phyloP scores from a whole-genome alignment of 108 stramenopile genomes.

The Asterionellopsis glacialis region DNA sequence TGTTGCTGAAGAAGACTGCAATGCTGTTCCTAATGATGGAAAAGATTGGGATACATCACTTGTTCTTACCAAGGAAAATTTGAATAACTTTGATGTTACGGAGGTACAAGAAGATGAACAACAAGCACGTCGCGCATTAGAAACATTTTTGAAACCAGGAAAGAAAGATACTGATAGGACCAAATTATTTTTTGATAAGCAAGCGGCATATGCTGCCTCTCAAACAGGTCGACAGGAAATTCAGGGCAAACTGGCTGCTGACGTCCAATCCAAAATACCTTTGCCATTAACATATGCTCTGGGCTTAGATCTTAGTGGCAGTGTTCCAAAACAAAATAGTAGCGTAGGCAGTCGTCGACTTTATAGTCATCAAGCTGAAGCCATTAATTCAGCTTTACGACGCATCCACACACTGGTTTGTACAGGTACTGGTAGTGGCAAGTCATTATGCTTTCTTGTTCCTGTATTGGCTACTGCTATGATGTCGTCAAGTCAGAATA shows the following conservation, averaged over 20 bases:
- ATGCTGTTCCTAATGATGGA: neutral
- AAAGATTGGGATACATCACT: neutral
- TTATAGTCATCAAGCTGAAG: slow-evolving; percentile 81
- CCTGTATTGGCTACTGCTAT: slow-evolving; percentile 72
- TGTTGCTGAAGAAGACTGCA: slow-evolving; percentile 7
- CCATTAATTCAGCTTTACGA: slow-evolving; percentile 61
- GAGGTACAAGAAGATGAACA: neutral
- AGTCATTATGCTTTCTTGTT: slow-evolving; percentile 77
- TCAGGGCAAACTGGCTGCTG: slow-evolving; percentile 23
- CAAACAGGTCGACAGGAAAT: slow-evolving; percentile 46
- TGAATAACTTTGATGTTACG: neutral
- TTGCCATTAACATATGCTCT: slow-evolving; percentile 13
- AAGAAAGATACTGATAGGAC: too few relatives aligned
- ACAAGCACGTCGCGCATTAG: neutral
- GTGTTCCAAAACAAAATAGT: neutral
- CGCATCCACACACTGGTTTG: slow-evolving; percentile 70
- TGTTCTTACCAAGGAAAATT: neutral
- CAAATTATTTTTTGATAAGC: slow-evolving; percentile 5
- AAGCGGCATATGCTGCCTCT: slow-evolving; percentile 64
- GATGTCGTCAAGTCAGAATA: slow-evolving; percentile 18
- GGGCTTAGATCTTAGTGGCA: slow-evolving; percentile 18
- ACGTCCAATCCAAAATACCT: slow-evolving; percentile 8
- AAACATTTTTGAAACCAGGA: slow-evolving; percentile 8
- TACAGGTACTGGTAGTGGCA: slow-evolving; percentile 88
- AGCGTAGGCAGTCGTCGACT: slow-evolving; percentile 15